A percentile compares a stretch with the other conserved stretches of the same genome.
phyloP scores from a whole-genome alignment of 148 eudicot genomes.

The Chenopodium album region DNA sequence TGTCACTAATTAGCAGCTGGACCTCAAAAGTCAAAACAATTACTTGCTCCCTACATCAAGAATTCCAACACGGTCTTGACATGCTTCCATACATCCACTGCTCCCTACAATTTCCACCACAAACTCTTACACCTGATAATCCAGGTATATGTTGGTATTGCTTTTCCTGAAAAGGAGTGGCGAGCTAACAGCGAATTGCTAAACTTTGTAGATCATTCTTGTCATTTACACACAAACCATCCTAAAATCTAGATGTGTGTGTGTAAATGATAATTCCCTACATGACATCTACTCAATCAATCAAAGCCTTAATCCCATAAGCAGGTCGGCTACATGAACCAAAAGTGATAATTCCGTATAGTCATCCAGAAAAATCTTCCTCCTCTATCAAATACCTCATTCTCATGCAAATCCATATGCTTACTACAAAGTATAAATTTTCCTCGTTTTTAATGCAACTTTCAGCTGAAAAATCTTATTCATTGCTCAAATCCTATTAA shows the following conservation, averaged over 20 bases:
- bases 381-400: no score
- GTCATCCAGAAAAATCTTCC: no score
- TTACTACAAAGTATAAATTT: no score
- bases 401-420: no score
- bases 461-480: neutral
- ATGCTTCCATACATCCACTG: neutral
- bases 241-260: neutral
- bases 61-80: neutral
- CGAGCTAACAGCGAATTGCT: neutral
- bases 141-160: neutral
- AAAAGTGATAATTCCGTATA: no score
- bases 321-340: no score
- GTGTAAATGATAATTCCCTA: no score
- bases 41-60: neutral
- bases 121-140: neutral
- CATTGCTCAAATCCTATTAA: neutral
- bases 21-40: neutral
- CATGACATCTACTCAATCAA: no score
- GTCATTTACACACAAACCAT: neutral
- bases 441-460: neutral
- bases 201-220: neutral
- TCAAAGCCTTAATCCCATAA: no score
- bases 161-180: neutral
- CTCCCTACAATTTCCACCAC: neutral
- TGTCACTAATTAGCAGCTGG: neutral